Percentiles rank a stretch among this genome's conserved stretches.
Evolutionary conservation across 371 early-diverging fungal genomes (phyloP).

Genomic region (Syncephalis fuscata): DNA sequence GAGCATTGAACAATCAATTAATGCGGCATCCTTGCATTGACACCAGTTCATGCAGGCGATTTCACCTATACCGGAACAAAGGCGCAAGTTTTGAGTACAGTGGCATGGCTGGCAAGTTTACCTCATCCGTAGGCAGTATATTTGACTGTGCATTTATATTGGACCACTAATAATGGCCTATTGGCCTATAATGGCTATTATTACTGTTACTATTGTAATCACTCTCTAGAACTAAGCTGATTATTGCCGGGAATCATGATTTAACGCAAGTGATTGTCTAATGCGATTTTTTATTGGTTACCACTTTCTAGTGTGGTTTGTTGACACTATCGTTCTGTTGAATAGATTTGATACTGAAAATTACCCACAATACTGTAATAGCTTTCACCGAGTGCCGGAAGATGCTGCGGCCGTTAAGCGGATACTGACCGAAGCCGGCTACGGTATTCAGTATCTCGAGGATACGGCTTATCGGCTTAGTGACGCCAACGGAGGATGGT

Average conservation of each 20-base stretch:
- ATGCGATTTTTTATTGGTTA: too few species aligned
- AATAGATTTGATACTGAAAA: slow-evolving; percentile 8
- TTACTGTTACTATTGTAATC: neutral
- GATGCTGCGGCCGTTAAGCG: slow-evolving; percentile 4
- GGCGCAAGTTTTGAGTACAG: slow-evolving; percentile 10
- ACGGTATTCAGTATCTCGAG: slow-evolving; percentile 24
- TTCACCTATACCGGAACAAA: slow-evolving; percentile 15
- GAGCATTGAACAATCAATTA: neutral
- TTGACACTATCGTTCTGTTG: neutral
- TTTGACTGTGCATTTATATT: neutral
- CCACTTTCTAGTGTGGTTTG: too few species aligned
- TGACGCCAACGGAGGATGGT: too few species aligned
- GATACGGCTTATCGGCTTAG: slow-evolving; percentile 12
- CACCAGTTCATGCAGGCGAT: slow-evolving; percentile 26
- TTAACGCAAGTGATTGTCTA: slow-evolving; percentile 4
- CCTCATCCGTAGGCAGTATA: slow-evolving; percentile 15
- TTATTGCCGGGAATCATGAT: slow-evolving; percentile 36
- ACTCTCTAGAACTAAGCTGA: slow-evolving; percentile 20
- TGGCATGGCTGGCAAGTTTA: slow-evolving; percentile 19
- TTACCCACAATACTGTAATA: slow-evolving; percentile 4
- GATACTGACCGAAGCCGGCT: slow-evolving; percentile 8
- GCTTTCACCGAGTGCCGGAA: slow-evolving; percentile 10
- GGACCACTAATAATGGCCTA: neutral
- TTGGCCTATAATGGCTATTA: too few species aligned
- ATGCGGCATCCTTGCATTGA: neutral